Evolutionary conservation across 208 protist species (phyloP), one percentile per base, ranked within the genome.

Genomic region (Zelonia costaricensis): DNA sequence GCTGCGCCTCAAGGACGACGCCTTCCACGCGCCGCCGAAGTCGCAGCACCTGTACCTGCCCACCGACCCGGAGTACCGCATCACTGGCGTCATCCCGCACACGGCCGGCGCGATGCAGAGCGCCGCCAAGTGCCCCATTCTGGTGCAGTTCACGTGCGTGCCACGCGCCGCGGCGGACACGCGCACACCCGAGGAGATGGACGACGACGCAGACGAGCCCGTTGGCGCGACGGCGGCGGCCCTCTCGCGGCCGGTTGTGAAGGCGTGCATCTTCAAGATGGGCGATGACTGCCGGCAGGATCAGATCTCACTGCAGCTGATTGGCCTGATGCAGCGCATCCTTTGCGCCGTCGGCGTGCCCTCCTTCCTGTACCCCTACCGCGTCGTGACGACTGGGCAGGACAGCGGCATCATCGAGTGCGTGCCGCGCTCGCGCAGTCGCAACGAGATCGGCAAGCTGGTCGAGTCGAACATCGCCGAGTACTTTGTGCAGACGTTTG

Each of bases 211-310:
- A 25, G 48, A 81, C 23, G 65, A 55, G 43, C 31, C 23, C 31
- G 73, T 76, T 52, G 60, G 72, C 0, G 69, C 52, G 25, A 54
- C 39, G 39, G 49, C 18, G 30, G 66, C 27, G 25, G 31, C 55
- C 2, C 33, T 53, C 31, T 40, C 52, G n/a, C 46, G 55, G 23
- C 52, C 42, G 15, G 55, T 89, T 15, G 66, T 87, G 25, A 92
- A 91, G 62, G 73, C 89, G 57, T 94, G 92, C 71, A 97, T 98
- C 49, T 97, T 97, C 74, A 98, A 98, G 81, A 92, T 94, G 80
- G 93, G 94, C 18, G 96, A 98, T 78, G 96, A 98, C 79, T 96
- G 91, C 65, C 82, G 96, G 23, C 94, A 98, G 62, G 96, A 98
- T 72, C 85, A 92, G 55, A 82, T 98, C 38, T 86, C 94, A 20